Evolutionary conservation across 495 filamentous ascomycete species (phyloP), one percentile per base, ranked within the genome.

Genomic region (Penicillium coprophilum): DNA sequence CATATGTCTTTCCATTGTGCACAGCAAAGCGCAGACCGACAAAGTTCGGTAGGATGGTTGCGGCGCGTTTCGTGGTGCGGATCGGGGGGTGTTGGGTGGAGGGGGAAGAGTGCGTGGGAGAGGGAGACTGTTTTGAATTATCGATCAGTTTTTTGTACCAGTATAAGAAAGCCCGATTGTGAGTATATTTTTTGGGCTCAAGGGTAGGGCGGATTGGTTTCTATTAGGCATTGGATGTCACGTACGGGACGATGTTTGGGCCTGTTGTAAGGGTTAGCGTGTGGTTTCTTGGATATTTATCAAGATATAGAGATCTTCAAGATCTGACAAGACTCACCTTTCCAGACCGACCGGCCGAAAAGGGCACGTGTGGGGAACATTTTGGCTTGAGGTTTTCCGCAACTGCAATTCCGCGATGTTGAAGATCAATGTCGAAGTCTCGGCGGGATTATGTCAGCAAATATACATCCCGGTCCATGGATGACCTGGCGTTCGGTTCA

Each of bases 41-140:
- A 72, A 97, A 97, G 71, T 90, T 95, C 38, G 94, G 94, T 21
- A 97, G 83, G 65, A 98, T 97, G 41, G 94, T 97, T 40, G 94
- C 94, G 51, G 84, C 80, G 60, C 94, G 88, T 31, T 93, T 92
- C 71, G 90, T 88, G 19, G 94, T 98, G 60, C 82, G 85, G 73
- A 97, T 93, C 9, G 91, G 90, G 36, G 81, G 6, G 81, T 75
- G 62, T 87, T 88, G 0, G 84, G 78, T 27, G 76, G 79, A 41
- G 87, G 73, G 21, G 73, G 71, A 8, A 75, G 55, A 50, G 63
- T 66, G 51, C 69, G 67, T 21, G 74, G 72, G 30, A 81, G 74
- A 54, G 77, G 69, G 39, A 80, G 71, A 60, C 75, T 80, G 31
- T 31, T 28, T 41, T 13, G 24, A 21, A 12, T 41, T 44, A 17